A percentile compares a stretch with the other conserved stretches of the same genome.
Conservation (phyloP, 179 eudicot genomes). For the Beta lomatogona region DNA sequence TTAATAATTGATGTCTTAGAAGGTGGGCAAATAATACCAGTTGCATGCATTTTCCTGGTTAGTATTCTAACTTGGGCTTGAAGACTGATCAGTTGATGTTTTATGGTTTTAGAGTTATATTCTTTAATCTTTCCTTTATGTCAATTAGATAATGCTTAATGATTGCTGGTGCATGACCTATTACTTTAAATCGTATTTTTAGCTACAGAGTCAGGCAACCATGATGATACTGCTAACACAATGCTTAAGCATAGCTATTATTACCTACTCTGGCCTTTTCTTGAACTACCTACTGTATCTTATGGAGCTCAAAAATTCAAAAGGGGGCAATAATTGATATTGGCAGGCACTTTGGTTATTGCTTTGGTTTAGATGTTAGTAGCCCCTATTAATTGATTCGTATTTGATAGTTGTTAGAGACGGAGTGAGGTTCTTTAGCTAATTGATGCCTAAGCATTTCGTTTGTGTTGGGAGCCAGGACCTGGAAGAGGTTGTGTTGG, state of each 20-base stretch:
- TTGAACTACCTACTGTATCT: background rate
- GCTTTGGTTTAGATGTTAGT: background rate
- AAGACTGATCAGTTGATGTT: background rate
- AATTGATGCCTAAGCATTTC: background rate
- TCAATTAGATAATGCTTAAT: background rate
- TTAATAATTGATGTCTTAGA: conserved; percentile 70
- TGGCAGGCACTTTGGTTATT: background rate
- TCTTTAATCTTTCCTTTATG: background rate
- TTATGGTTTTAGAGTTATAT: background rate
- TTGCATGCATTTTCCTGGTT: conserved; percentile 77
- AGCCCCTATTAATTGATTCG: background rate
- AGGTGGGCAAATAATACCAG: conserved; percentile 68
- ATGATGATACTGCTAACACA: background rate
- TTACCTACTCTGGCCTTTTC: background rate
- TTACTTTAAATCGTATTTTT: background rate
- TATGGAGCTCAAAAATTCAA: background rate
- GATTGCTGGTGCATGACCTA: conserved; percentile 1
- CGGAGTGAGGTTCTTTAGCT: background rate
- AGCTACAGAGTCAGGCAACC: background rate
- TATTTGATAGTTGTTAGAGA: background rate
- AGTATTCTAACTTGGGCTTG: conserved; percentile 25
- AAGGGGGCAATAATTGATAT: background rate
- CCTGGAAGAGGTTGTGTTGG: too few species aligned
- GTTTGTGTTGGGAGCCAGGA: too few species aligned
- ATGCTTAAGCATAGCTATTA: background rate